Conservation (phyloP, 2,329 filamentous ascomycete species). For the Thielaviopsis ethacetica region DNA sequence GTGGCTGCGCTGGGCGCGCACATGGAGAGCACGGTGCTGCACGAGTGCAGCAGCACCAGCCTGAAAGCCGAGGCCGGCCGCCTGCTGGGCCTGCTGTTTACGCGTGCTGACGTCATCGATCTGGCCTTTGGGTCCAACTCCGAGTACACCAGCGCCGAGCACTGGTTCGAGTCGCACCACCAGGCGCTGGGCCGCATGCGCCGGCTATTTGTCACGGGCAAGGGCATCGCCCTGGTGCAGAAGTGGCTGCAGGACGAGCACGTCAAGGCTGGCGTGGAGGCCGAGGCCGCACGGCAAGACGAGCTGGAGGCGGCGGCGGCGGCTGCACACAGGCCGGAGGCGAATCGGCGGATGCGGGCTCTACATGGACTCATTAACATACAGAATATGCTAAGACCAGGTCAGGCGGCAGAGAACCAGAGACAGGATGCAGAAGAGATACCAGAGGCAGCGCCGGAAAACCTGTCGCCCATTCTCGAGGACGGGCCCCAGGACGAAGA, state of each 20-base stretch:
- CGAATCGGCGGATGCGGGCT: background rate
- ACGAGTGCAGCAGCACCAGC: background rate
- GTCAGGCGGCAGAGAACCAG: background rate
- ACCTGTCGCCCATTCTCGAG: too few relatives aligned
- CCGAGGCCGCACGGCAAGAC: background rate
- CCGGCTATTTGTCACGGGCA: background rate
- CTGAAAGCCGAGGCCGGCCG: background rate
- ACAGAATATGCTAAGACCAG: background rate
- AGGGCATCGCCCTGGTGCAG: background rate
- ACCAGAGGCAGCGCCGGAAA: too few relatives aligned
- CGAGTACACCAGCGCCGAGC: background rate
- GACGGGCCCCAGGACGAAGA: too few relatives aligned
- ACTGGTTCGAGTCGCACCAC: background rate
- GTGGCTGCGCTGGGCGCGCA: background rate
- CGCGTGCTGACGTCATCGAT: background rate
- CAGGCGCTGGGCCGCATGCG: background rate
- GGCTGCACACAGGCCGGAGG: background rate
- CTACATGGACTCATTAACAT: background rate
- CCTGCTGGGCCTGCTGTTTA: background rate
- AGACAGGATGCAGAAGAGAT: too few relatives aligned
- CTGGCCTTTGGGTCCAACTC: background rate
- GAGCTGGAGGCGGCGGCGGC: background rate
- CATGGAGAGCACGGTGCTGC: background rate
- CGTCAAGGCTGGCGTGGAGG: background rate
- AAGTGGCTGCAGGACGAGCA: background rate